A percentile compares a stretch with the other conserved stretches of the same genome.
Conservation (phyloP, 306 rosid genomes). For the Malus sylvestris region DNA sequence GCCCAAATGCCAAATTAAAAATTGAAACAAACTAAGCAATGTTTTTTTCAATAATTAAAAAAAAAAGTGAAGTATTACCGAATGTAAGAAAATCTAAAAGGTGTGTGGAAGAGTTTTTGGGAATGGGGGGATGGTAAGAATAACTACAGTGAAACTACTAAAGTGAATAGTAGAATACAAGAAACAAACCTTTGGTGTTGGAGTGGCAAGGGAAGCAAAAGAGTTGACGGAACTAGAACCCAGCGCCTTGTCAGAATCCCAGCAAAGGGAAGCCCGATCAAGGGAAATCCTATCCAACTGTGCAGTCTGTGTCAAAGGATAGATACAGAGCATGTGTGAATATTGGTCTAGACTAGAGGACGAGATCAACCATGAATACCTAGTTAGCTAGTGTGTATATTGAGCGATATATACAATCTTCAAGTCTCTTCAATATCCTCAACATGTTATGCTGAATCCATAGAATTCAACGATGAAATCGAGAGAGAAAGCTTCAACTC, state of each 20-base stretch:
- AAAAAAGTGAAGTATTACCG: background rate
- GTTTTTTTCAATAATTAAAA: background rate
- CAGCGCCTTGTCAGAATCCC: conserved; percentile 8
- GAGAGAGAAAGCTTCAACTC: no score
- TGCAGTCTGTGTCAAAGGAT: background rate
- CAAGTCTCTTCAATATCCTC: background rate
- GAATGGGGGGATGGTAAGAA: background rate
- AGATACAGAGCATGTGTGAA: background rate
- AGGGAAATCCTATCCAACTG: background rate
- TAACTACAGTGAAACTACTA: background rate
- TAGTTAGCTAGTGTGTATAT: no score
- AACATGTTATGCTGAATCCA: background rate
- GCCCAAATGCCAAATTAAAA: background rate
- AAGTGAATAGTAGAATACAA: background rate
- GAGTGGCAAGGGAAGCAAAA: conserved; percentile 8
- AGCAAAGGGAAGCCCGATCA: conserved; percentile 14
- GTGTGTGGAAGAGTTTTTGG: background rate
- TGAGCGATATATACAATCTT: background rate
- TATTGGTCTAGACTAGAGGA: background rate
- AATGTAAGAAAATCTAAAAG: background rate
- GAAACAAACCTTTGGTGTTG: conserved; percentile 17
- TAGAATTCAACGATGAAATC: no score
- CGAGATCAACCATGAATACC: background rate
- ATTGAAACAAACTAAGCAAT: background rate
- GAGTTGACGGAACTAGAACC: conserved; percentile 3